Conservation (phyloP, 2,329 filamentous ascomycete genomes). For the Sarocladiaceae sp. region DNA sequence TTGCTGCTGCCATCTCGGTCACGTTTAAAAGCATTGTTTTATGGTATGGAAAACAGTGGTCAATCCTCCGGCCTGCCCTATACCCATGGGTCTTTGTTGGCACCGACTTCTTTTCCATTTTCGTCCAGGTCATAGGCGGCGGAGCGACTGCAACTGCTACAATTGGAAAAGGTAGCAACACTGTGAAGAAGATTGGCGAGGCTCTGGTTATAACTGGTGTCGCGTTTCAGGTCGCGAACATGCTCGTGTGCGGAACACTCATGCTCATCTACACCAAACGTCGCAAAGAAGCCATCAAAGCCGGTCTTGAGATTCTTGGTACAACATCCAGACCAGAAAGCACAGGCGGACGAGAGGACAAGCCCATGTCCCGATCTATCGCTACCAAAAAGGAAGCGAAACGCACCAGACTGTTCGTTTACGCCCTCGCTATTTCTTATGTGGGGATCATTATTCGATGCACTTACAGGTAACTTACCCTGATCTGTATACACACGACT, state of each 20-base stretch:
- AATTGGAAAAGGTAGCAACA: conserved; percentile 12
- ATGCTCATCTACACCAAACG: conserved; percentile 12
- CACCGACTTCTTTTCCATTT: conserved; percentile 36
- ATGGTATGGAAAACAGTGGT: conserved; percentile 33
- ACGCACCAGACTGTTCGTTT: conserved; percentile 8
- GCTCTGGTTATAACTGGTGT: conserved; percentile 19
- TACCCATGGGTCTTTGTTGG: conserved; percentile 46
- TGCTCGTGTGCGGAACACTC: conserved; percentile 16
- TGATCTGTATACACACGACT: too few relatives aligned
- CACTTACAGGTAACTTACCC: conserved; percentile 12
- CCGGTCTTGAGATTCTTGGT: not conserved
- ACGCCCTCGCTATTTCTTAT: conserved; percentile 11
- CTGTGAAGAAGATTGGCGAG: not conserved
- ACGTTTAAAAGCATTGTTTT: conserved; percentile 39
- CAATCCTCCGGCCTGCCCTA: conserved; percentile 30
- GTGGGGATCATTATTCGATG: conserved; percentile 12
- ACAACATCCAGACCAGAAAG: not conserved
- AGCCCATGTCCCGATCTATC: not conserved
- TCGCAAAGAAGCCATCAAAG: not conserved
- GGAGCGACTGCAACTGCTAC: conserved; percentile 23
- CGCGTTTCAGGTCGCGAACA: conserved; percentile 20
- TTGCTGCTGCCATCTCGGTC: conserved; percentile 39
- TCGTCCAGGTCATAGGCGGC: conserved; percentile 18
- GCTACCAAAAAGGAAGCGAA: not conserved
- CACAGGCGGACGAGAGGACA: not conserved